A percentile compares a stretch with the other conserved stretches of the same genome.
These are phyloP conservation scores for Cladophialophora yegresii DNA, from an alignment of 2,329 filamentous ascomycete genomes.

Conservation along the genomic window DNA sequence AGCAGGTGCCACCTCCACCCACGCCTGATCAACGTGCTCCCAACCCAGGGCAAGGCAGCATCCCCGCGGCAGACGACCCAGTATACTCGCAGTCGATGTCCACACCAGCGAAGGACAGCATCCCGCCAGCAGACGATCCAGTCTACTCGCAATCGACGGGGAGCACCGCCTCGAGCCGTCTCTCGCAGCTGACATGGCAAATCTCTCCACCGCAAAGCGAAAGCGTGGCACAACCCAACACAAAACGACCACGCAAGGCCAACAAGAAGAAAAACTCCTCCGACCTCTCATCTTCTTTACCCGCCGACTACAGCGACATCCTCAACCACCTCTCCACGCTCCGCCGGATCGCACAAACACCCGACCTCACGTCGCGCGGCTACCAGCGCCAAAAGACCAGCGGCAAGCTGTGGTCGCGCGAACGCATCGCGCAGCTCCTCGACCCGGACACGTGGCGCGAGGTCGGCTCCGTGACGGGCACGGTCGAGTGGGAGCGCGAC, in stretches of 20 bases:
- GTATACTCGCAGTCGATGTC: conserved; percentile 13
- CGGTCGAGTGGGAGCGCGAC: conserved; percentile 56
- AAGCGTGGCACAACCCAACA: conserved; percentile 36
- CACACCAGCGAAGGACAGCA: no score
- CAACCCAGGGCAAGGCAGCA: background rate
- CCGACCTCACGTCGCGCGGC: conserved; percentile 56
- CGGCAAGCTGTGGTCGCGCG: conserved; percentile 67
- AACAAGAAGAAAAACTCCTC: conserved; percentile 26
- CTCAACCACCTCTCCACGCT: conserved; percentile 57
- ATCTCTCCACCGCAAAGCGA: conserved; percentile 37
- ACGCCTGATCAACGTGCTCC: no score
- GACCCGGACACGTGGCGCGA: conserved; percentile 60
- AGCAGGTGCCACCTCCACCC: no score
- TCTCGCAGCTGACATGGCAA: conserved; percentile 53
- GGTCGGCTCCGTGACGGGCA: conserved; percentile 62
- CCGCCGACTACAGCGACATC: conserved; percentile 65
- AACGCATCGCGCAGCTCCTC: conserved; percentile 60
- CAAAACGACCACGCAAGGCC: conserved; percentile 36
- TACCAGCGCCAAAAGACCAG: conserved; percentile 64
- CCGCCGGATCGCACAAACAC: conserved; percentile 56
- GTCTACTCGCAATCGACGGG: no score
- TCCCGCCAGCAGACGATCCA: no score
- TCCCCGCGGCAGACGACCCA: conserved; percentile 4
- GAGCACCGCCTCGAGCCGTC: conserved; percentile 39
- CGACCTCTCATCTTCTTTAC: conserved; percentile 43